phyloP scores from a whole-genome alignment of 2,329 filamentous ascomycete species.

The Cryphonectria nitschkei region DNA sequence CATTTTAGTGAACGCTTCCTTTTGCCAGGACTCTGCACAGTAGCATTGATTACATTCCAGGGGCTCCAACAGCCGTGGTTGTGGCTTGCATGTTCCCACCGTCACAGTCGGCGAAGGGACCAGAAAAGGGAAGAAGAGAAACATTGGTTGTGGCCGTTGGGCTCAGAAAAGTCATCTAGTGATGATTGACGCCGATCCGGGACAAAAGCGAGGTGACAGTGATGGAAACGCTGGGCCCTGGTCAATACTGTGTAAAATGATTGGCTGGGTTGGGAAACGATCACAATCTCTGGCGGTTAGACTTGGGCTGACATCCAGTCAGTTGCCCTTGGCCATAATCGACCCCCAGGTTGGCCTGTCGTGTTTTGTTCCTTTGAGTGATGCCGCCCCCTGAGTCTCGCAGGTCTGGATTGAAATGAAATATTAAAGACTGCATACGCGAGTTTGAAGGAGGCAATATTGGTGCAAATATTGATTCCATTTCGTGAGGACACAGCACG shows the following conservation, averaged over 20 bases:
- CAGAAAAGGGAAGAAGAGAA: neutral
- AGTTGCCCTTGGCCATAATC: neutral
- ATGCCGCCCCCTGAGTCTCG: neutral
- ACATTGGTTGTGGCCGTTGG: neutral
- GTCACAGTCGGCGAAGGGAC: neutral
- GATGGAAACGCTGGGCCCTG: neutral
- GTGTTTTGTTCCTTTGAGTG: neutral
- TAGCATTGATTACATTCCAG: neutral
- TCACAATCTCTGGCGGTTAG: constrained; percentile 3
- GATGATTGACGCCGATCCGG: neutral
- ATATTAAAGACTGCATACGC: neutral
- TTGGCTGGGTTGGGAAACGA: neutral
- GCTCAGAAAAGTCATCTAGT: neutral
- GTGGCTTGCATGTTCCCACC: neutral
- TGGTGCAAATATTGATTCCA: neutral
- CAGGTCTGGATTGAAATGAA: neutral
- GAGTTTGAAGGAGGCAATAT: neutral
- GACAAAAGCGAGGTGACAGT: neutral
- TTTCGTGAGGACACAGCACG: too few relatives aligned
- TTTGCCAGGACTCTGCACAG: neutral
- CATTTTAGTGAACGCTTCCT: neutral
- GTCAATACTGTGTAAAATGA: neutral
- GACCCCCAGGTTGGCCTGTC: neutral
- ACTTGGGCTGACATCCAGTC: neutral
- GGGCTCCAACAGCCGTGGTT: neutral